Evolutionary conservation across 371 early-diverging fungal species (phyloP).

Genomic region (Haplosporangium sp.): DNA sequence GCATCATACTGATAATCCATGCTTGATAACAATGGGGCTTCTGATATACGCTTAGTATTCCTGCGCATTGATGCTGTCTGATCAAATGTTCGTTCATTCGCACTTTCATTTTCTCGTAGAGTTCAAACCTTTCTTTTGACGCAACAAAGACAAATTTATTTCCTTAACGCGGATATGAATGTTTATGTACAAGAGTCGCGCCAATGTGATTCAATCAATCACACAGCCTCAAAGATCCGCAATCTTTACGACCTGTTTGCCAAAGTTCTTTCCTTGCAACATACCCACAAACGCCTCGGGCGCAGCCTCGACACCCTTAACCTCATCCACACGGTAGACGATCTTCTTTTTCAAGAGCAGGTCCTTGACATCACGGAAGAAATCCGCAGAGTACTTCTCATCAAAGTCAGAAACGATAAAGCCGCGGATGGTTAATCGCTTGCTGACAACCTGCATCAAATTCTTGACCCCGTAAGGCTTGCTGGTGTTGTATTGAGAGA

Average conservation of each 20-base stretch:
- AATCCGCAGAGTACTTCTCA: constrained; percentile 54
- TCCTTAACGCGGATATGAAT: too few relatives aligned
- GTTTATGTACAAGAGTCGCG: neutral
- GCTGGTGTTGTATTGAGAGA: constrained; percentile 75
- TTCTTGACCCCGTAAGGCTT: constrained; percentile 62
- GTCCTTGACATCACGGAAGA: constrained; percentile 58
- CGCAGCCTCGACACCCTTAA: constrained; percentile 69
- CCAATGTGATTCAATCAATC: neutral
- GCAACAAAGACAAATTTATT: too few relatives aligned
- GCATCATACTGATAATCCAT: too few relatives aligned
- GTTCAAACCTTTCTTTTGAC: too few relatives aligned
- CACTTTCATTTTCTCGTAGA: too few relatives aligned
- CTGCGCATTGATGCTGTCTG: too few relatives aligned
- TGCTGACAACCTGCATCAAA: constrained; percentile 58
- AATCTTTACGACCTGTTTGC: constrained; percentile 72
- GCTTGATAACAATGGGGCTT: too few relatives aligned
- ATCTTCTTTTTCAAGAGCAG: constrained; percentile 62
- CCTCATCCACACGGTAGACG: constrained; percentile 63
- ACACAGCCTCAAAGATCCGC: constrained; percentile 33
- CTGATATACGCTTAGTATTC: too few relatives aligned
- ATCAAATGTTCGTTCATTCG: too few relatives aligned
- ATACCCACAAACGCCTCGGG: constrained; percentile 71
- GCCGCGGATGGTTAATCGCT: constrained; percentile 65
- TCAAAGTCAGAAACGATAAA: constrained; percentile 63
- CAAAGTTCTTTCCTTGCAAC: constrained; percentile 76